phyloP scores from a whole-genome alignment of 2,329 filamentous ascomycete species.

The Cladosporium velox region DNA sequence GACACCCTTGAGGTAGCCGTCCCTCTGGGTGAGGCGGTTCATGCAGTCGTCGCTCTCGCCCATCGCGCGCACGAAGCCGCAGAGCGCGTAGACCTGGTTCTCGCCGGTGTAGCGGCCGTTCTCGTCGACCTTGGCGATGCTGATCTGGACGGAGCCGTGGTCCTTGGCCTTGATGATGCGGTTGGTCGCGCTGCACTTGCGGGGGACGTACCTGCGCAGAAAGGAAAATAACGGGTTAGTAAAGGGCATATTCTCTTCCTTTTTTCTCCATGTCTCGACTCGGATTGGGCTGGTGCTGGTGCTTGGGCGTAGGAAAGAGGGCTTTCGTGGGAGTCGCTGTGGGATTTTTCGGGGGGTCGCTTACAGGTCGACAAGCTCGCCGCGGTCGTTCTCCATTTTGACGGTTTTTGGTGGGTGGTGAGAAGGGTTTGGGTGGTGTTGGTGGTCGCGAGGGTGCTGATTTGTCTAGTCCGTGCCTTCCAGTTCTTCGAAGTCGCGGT shows the following conservation, averaged over 20 bases:
- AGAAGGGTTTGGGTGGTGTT: slow-evolving; percentile 12
- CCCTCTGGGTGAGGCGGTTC: slow-evolving; percentile 93
- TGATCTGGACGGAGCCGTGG: slow-evolving; percentile 97
- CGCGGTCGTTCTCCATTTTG: slow-evolving; percentile 98
- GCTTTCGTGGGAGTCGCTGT: slow-evolving; percentile 9
- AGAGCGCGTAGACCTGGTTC: slow-evolving; percentile 96
- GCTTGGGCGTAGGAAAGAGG: not conserved
- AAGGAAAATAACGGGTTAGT: slow-evolving; percentile 21
- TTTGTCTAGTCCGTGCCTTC: slow-evolving; percentile 19
- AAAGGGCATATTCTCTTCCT: slow-evolving; percentile 19
- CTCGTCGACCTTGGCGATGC: slow-evolving; percentile 97
- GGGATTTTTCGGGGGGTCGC: slow-evolving; percentile 39
- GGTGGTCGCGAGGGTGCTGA: slow-evolving; percentile 17
- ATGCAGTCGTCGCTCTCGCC: slow-evolving; percentile 96
- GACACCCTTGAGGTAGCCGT: slow-evolving; percentile 95
- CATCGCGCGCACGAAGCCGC: slow-evolving; percentile 96
- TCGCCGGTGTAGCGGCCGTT: slow-evolving; percentile 95
- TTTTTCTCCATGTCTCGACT: slow-evolving; percentile 32
- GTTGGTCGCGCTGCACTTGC: slow-evolving; percentile 99
- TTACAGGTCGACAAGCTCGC: slow-evolving; percentile 99
- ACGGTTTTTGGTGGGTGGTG: slow-evolving; percentile 13
- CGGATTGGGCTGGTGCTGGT: not conserved
- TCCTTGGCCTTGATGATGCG: slow-evolving; percentile 99
- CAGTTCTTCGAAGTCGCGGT: slow-evolving; percentile 16
- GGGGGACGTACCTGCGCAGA: slow-evolving; percentile 80